Evolutionary conservation across 768 basidiomycete genomes (phyloP), one percentile per base, ranked within the genome.

Genomic region (Punctularia strigosozonata): DNA sequence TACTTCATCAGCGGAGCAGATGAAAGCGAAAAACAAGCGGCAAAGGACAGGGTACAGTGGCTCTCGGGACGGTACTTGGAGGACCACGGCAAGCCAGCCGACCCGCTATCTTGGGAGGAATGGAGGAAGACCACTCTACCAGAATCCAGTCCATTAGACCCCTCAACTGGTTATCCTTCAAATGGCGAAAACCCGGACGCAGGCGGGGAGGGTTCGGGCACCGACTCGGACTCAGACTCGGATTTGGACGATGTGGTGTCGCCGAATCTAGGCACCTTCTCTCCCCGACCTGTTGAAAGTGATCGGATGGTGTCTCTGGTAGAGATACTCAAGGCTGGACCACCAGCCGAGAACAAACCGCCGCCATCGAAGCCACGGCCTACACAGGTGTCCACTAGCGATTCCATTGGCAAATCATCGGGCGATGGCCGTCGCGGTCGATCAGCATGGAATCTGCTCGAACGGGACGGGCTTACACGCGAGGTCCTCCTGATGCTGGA

Each of bases 401-500:
- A 8, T 19, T 34, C 33, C 20, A 20, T 8, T 13, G 8, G 10
- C 18, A 8, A 34, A 8, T 8, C 10, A 10, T 8, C 8, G 33
- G 8, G 19, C 8, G 33, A 34, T 8, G 8, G 10, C 18, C 8
- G 10, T 8, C 33, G 10, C 7, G 33, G 13, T 19, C 12, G 8
- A 8, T 34, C 33, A 8, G 62, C 78, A 3, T 77, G 76, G 67
- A 49, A 59, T 1, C 62, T 65, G 15, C 62, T 87, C 10, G 66
- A 75, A 8, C 65, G 67, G 32, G 78, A 80, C 43, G 84, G 83
- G 0, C 63, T 89, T 10, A 76, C 81, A 10, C 64, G 75, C 14
- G 78, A 80, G 20, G 62, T 80, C 5, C 64, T 89, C 33, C 64
- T 80, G 10, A 50, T 64, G 14, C 59, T 84, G n/a, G 81, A 85